phyloP scores from a whole-genome alignment of 176 grass and related monocot genomes.

The Thinopyrum elongatum region DNA sequence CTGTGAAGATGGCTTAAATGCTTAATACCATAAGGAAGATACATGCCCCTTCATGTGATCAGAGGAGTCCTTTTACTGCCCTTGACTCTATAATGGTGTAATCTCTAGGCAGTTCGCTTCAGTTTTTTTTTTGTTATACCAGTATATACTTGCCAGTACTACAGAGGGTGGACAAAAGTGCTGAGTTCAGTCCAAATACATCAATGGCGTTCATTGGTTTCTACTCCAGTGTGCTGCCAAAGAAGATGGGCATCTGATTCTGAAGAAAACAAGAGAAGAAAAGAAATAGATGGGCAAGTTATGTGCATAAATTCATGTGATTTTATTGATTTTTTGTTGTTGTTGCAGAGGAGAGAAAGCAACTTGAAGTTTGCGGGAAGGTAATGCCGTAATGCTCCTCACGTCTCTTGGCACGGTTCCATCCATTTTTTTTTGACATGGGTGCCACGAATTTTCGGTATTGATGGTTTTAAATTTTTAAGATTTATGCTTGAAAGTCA shows the following conservation, averaged over 20 bases:
- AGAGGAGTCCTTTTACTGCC: background rate
- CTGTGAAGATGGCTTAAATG: background rate
- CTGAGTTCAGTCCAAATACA: background rate
- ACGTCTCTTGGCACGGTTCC: conserved; percentile 40
- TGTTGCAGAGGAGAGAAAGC: conserved; percentile 26
- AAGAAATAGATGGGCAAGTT: background rate
- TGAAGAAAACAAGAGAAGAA: background rate
- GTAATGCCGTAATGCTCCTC: conserved; percentile 48
- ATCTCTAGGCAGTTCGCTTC: background rate
- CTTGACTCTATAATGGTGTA: background rate
- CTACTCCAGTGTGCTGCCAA: background rate
- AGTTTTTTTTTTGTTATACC: background rate
- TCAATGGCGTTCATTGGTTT: background rate
- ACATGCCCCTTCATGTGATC: background rate
- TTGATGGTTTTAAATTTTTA: conserved; percentile 26
- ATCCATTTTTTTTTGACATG: conserved; percentile 25
- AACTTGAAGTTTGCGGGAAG: conserved; percentile 38
- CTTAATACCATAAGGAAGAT: background rate
- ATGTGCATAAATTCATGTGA: conserved; percentile 31
- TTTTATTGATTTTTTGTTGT: conserved; percentile 19
- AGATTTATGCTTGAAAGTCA: conserved; percentile 15
- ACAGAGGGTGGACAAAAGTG: background rate
- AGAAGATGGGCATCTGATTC: conserved; percentile 10
- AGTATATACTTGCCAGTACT: background rate
- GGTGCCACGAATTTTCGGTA: background rate